phyloP scores from a whole-genome alignment of 2,329 filamentous ascomycete species.

The Fusarium buxicola region DNA sequence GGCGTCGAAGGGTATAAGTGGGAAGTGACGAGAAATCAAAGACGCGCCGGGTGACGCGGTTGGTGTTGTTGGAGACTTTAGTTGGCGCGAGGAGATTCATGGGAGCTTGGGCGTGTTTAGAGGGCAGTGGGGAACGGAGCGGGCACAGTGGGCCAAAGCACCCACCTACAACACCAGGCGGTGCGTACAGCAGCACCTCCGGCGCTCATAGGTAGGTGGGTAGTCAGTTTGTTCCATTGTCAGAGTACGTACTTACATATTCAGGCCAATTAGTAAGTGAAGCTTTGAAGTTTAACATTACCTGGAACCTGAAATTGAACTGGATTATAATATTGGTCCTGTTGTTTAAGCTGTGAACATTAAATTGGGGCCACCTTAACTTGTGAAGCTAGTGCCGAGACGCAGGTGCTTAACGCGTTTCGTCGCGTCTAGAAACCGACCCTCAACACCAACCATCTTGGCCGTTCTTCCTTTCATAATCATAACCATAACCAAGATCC shows the following conservation, averaged over 20 bases:
- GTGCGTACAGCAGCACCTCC: background rate
- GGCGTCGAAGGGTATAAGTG: slow-evolving; percentile 6
- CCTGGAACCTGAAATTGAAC: too few relatives aligned
- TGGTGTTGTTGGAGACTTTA: slow-evolving; percentile 38
- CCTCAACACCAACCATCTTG: background rate
- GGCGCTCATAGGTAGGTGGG: background rate
- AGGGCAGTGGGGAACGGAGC: slow-evolving; percentile 25
- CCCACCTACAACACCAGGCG: background rate
- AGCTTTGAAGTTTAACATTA: background rate
- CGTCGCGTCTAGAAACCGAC: slow-evolving; percentile 30
- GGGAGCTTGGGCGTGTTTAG: slow-evolving; percentile 35
- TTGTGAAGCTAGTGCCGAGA: too few relatives aligned
- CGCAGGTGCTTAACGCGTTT: slow-evolving; percentile 35
- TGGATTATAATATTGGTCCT: too few relatives aligned
- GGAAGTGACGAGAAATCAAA: slow-evolving; percentile 26
- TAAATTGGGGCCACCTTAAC: too few relatives aligned
- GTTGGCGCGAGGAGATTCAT: slow-evolving; percentile 24
- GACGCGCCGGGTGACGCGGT: slow-evolving; percentile 42
- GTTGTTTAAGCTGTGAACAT: too few relatives aligned
- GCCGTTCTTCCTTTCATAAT: slow-evolving; percentile 1
- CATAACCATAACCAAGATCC: slow-evolving; percentile 1
- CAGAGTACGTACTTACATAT: too few relatives aligned
- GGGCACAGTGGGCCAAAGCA: slow-evolving; percentile 11
- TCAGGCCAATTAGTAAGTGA: background rate
- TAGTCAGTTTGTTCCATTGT: background rate